phyloP scores from a whole-genome alignment of 2,329 filamentous ascomycete species.

The Hymenoscyphus repandus region DNA sequence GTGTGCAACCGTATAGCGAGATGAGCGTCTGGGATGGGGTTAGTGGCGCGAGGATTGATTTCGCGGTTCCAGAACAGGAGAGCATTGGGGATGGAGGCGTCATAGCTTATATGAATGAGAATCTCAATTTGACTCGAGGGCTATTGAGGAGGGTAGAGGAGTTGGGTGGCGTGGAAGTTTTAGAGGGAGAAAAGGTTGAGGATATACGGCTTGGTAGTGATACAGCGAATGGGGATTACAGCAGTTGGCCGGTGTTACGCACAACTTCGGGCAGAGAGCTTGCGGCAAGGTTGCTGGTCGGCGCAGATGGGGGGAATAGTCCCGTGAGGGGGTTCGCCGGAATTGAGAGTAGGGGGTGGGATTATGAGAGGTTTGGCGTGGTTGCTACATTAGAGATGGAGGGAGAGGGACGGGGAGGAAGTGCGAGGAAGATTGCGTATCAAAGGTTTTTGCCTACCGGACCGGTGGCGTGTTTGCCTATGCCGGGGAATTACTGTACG shows the following conservation, averaged over 20 bases:
- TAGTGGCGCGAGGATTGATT: slow-evolving; percentile 79
- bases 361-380: slow-evolving; percentile 84
- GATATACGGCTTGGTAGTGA: slow-evolving; percentile 71
- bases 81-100: slow-evolving; percentile 52
- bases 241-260: slow-evolving; percentile 80
- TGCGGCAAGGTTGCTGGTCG: slow-evolving; percentile 78
- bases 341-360: slow-evolving; percentile 84
- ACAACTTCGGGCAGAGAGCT: slow-evolving; percentile 61
- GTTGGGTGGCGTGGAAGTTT: slow-evolving; percentile 62
- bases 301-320: slow-evolving; percentile 91
- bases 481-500: slow-evolving; percentile 77
- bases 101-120: slow-evolving; percentile 97
- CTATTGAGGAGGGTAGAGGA: slow-evolving; percentile 68
- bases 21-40: slow-evolving; percentile 99
- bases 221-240: slow-evolving; percentile 66
- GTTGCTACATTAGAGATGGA: slow-evolving; percentile 81
- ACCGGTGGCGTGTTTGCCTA: slow-evolving; percentile 82
- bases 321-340: slow-evolving; percentile 86
- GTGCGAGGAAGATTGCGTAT: slow-evolving; percentile 70
- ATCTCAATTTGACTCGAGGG: slow-evolving; percentile 77
- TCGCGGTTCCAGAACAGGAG: slow-evolving; percentile 57
- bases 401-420: slow-evolving; percentile 49
- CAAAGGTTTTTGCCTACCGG: slow-evolving; percentile 93
- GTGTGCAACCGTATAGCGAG: slow-evolving; percentile 83
- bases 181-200: slow-evolving; percentile 73